These are phyloP conservation scores for Corymbia citriodora DNA, from an alignment of 441 rosid genomes.

Conservation along the genomic window DNA sequence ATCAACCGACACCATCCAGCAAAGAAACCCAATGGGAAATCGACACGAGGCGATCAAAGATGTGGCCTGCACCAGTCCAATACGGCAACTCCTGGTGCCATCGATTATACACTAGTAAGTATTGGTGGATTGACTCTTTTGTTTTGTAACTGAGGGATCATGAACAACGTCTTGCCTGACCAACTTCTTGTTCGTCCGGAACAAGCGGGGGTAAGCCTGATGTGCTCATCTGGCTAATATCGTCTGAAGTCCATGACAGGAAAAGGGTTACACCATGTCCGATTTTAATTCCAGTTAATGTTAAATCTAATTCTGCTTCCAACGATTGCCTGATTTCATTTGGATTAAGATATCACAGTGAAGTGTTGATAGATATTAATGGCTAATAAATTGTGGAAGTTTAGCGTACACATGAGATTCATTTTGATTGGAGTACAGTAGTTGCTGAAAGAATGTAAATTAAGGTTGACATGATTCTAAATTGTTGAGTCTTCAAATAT, in stretches of 20 bases:
- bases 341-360: no score
- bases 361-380: rapidly evolving
- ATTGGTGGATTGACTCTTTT: rapidly evolving
- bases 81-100: rapidly evolving
- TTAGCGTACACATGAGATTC: rapidly evolving
- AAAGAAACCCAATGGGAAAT: background rate
- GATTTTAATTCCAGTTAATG: no score
- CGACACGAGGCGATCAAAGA: background rate
- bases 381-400: rapidly evolving
- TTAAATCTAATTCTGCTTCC: rapidly evolving
- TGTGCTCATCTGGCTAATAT: no score
- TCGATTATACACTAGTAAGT: no score
- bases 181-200: no score
- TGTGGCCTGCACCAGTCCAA: rapidly evolving
- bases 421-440: background rate
- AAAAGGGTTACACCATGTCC: no score
- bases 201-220: no score
- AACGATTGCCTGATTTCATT: no score
- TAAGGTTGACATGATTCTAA: no score
- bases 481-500: background rate
- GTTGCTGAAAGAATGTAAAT: background rate
- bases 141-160: background rate
- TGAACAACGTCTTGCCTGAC: no score
- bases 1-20: rapidly evolving
- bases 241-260: rapidly evolving